Conservation (phyloP, 2,329 filamentous ascomycete genomes). For the Aspergillus neoniger region DNA sequence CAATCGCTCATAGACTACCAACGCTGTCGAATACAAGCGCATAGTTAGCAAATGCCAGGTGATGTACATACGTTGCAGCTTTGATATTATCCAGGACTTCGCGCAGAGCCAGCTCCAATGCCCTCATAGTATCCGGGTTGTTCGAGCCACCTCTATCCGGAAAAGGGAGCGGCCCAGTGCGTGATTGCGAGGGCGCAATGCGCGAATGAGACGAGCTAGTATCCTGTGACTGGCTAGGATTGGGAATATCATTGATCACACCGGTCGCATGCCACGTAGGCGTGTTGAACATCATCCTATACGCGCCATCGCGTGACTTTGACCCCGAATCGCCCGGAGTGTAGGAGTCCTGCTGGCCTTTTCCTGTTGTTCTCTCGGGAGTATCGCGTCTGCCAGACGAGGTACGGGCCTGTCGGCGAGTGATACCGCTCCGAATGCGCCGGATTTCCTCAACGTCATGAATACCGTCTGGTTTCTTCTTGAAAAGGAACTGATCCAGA, state of each 20-base stretch:
- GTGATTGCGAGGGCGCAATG: constrained; percentile 35
- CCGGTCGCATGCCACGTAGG: constrained; percentile 75
- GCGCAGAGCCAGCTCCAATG: constrained; percentile 79
- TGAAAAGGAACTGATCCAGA: constrained; percentile 89
- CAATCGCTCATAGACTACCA: neutral
- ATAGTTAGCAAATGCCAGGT: neutral
- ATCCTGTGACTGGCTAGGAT: constrained; percentile 49
- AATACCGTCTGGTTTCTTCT: constrained; percentile 89
- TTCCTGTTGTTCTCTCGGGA: constrained; percentile 60
- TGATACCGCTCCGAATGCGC: constrained; percentile 81
- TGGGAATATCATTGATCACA: constrained; percentile 73
- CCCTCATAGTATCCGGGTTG: constrained; percentile 79
- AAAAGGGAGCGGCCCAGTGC: constrained; percentile 31
- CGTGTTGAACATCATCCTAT: constrained; percentile 58
- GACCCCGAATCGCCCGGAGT: constrained; percentile 38
- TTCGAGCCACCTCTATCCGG: constrained; percentile 63
- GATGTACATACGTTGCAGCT: constrained; percentile 70
- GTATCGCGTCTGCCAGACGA: constrained; percentile 62
- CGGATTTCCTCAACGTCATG: constrained; percentile 89
- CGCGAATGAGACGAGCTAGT: constrained; percentile 29
- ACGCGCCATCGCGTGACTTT: constrained; percentile 39
- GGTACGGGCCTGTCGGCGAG: constrained; percentile 75
- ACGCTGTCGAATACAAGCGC: constrained; percentile 13
- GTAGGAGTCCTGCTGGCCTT: constrained; percentile 36
- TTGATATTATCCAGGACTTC: constrained; percentile 80